Conservation (phyloP, 805 yeast species). For the Kockiozyma suomiensis region DNA sequence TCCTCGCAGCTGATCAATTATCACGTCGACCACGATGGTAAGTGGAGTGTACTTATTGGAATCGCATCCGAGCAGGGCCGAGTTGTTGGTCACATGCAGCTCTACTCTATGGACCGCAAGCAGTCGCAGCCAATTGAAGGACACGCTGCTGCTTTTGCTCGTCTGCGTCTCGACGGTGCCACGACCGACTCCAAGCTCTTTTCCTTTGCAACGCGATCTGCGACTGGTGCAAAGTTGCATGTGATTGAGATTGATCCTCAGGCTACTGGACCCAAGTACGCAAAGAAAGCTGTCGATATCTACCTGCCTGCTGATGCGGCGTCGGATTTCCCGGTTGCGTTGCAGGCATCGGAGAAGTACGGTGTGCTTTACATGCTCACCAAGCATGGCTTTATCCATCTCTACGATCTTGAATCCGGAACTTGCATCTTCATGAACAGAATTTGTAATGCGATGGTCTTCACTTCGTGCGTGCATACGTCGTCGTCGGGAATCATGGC, state of each 20-base stretch:
- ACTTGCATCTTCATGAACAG: conserved; percentile 91
- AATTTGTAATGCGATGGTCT: conserved; percentile 93
- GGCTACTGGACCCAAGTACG: conserved; percentile 76
- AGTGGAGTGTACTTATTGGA: conserved; percentile 96
- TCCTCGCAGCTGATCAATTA: conserved; percentile 89
- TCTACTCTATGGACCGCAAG: conserved; percentile 82
- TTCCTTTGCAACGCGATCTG: conserved; percentile 87
- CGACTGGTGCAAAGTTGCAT: conserved; percentile 74
- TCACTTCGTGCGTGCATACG: conserved; percentile 78
- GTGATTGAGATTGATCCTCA: conserved; percentile 95
- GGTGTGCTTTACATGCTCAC: conserved; percentile 90
- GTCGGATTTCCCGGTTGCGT: conserved; percentile 93
- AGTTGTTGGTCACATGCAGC: conserved; percentile 94
- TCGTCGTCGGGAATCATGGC: conserved; percentile 83
- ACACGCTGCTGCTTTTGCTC: conserved; percentile 90
- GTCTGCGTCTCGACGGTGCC: conserved; percentile 72
- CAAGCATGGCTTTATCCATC: conserved; percentile 93
- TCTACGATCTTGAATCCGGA: conserved; percentile 92
- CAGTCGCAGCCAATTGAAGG: conserved; percentile 98
- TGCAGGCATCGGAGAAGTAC: conserved; percentile 80
- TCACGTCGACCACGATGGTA: conserved; percentile 72
- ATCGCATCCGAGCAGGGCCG: conserved; percentile 92
- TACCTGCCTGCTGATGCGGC: conserved; percentile 97
- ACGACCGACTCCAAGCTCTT: conserved; percentile 77
- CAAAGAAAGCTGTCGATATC: conserved; percentile 87